Percentiles rank a stretch among this genome's conserved stretches.
Evolutionary conservation across 208 protist species (phyloP).

Genomic region (Wallacemonas rigidus): DNA sequence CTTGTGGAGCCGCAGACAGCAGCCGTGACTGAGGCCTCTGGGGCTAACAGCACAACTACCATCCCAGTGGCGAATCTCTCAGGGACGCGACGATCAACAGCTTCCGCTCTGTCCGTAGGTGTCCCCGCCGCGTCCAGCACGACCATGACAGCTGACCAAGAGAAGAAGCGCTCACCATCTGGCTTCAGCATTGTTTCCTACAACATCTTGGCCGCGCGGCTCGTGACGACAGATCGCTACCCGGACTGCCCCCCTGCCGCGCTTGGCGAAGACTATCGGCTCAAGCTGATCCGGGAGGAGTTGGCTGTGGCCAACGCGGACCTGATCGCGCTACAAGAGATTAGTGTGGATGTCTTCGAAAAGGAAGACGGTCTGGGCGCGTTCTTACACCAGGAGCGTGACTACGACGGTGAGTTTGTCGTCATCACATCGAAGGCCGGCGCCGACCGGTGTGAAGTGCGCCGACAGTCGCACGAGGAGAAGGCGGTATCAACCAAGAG

Average conservation of each 20-base stretch:
- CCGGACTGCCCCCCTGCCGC: slow-evolving; percentile 56
- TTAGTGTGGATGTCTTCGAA: slow-evolving; percentile 75
- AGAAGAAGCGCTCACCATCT: background rate
- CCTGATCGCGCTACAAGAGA: slow-evolving; percentile 73
- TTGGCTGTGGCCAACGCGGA: slow-evolving; percentile 47
- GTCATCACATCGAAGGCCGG: slow-evolving; percentile 72
- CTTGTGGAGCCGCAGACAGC: background rate
- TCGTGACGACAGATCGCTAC: slow-evolving; percentile 76
- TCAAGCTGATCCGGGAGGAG: slow-evolving; percentile 69
- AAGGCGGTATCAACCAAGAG: background rate
- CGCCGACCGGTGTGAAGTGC: slow-evolving; percentile 11
- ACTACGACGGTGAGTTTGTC: slow-evolving; percentile 65
- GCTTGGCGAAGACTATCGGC: slow-evolving; percentile 76
- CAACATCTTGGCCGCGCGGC: slow-evolving; percentile 80
- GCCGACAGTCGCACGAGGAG: background rate
- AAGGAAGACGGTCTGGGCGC: slow-evolving; percentile 47
- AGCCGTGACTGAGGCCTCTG: background rate
- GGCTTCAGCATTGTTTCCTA: slow-evolving; percentile 70
- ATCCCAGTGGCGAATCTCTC: too few relatives aligned
- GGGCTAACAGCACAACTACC: too few relatives aligned
- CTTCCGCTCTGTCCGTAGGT: background rate
- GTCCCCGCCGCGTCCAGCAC: background rate
- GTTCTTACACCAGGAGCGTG: slow-evolving; percentile 43
- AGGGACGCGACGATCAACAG: too few relatives aligned
- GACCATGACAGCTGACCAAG: background rate